Evolutionary conservation across 495 filamentous ascomycete species (phyloP), one percentile per base, ranked within the genome.

Genomic region (Penicillium canescens): DNA sequence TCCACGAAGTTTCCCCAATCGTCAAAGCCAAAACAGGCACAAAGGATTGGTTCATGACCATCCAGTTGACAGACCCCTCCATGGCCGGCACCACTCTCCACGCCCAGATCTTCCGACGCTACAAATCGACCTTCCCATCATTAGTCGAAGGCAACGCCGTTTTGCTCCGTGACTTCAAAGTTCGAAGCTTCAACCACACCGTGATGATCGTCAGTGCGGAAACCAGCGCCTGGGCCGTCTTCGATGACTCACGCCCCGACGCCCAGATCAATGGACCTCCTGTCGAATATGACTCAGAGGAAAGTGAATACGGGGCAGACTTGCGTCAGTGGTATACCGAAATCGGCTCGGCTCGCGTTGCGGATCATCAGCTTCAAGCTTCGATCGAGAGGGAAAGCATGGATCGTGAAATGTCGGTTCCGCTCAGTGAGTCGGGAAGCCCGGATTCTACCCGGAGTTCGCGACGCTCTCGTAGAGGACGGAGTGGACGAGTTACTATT

Each of bases 71-170:
- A 1, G 91, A 95, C 65, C 79, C 81, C 14, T 78, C 75, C 12
- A 70, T 75, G 72, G 74, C 72, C 26, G 73, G 75, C 14, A 72
- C 70, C 0, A 66, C 63, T 4, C 57, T 76, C 10, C 57, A 60
- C 43, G 89, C 90, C 0, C 84, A 88, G 51, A 74, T 96, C 13
- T 89, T 89, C 67, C 82, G 90, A 5, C 86, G 90, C 1, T 84
- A 86, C 62, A 86, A 85, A 58, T 79, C 81, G 11, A 81, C 84
- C 1, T 73, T 98, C 2, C 94, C 94, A 0, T 62, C 77, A 5
- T 75, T 90, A 21, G 72, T 76, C 3, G 78, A 79, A 13, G 94
- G 94, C 7, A 87, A 94, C 57, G 83, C 86, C 3, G 75, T 96
- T 18, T 67, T 98, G 35, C 78, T 98, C 11, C 80, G 87, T 6